Conservation (phyloP, 257 asterid species). For the Henckelia pumila region DNA sequence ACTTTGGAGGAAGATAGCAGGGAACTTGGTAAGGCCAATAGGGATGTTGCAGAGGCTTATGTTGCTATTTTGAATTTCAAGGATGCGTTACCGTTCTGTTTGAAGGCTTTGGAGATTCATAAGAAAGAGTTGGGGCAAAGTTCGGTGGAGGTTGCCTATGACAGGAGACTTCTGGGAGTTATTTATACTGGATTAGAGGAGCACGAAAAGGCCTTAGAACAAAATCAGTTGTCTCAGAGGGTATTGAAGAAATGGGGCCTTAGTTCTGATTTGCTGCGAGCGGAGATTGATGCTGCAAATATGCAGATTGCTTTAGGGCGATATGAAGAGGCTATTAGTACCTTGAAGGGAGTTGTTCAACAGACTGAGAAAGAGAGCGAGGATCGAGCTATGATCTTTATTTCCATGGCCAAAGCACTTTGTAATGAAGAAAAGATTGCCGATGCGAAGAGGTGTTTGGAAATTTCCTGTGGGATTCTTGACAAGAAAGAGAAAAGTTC, state of each 20-base stretch:
- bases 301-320: constrained; percentile 89
- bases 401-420: constrained; percentile 83
- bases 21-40: constrained; percentile 83
- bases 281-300: constrained; percentile 88
- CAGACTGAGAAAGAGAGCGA: constrained; percentile 77
- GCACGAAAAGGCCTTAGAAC: constrained; percentile 79
- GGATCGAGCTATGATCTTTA: constrained; percentile 75
- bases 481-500: constrained; percentile 63
- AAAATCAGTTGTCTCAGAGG: constrained; percentile 72
- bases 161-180: constrained; percentile 82
- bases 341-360: constrained; percentile 68
- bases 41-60: constrained; percentile 86
- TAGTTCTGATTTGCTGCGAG: constrained; percentile 71
- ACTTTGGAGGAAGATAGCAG: constrained; percentile 58
- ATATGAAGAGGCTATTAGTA: constrained; percentile 66
- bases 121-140: constrained; percentile 54
- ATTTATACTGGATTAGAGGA: constrained; percentile 83
- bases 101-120: constrained; percentile 83
- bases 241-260: constrained; percentile 87
- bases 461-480: constrained; percentile 59
- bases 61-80: constrained; percentile 69
- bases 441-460: constrained; percentile 80
- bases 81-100: constrained; percentile 73
- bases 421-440: constrained; percentile 59
- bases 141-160: constrained; percentile 89